Percentiles rank a stretch among this genome's conserved stretches.
Conservation (phyloP, 148 eudicot genomes). For the Mesembryanthemum crystallinum region DNA sequence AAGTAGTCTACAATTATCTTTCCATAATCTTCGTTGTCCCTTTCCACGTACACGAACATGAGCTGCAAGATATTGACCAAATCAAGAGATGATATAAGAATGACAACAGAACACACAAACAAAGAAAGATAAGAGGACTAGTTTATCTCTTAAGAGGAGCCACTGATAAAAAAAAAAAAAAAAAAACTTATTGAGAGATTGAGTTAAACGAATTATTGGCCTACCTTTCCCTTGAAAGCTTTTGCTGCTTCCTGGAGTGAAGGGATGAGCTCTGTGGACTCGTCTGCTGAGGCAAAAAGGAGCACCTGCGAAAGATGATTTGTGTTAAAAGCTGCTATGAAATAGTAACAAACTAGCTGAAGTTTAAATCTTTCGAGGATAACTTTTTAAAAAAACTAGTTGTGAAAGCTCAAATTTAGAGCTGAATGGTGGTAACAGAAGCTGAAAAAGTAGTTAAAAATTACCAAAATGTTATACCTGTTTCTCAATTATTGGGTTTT, state of each 20-base stretch:
- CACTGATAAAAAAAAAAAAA: no score
- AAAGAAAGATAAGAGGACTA: background rate
- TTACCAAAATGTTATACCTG: slow-evolving; percentile 43
- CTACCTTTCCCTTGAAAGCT: slow-evolving; percentile 75
- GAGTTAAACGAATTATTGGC: background rate
- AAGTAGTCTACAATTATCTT: slow-evolving; percentile 75
- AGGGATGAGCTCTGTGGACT: slow-evolving; percentile 38
- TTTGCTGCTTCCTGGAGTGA: slow-evolving; percentile 67
- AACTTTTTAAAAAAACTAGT: no score
- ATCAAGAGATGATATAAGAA: background rate
- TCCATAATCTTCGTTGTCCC: slow-evolving; percentile 76
- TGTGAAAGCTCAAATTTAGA: no score
- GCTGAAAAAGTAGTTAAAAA: background rate
- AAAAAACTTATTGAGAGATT: no score
- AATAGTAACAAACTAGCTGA: background rate
- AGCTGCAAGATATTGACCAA: slow-evolving; percentile 39
- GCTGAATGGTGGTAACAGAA: no score
- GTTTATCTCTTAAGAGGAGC: no score
- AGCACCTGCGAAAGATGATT: slow-evolving; percentile 32
- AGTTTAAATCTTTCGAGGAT: no score
- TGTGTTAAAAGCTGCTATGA: no score
- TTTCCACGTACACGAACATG: slow-evolving; percentile 61
- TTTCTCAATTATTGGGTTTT: slow-evolving; percentile 56
- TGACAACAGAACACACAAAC: background rate
- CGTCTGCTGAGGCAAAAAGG: slow-evolving; percentile 55